These are phyloP conservation scores for Phytophthora capsici DNA, from an alignment of 352 stramenopile genomes.

Conservation along the genomic window DNA sequence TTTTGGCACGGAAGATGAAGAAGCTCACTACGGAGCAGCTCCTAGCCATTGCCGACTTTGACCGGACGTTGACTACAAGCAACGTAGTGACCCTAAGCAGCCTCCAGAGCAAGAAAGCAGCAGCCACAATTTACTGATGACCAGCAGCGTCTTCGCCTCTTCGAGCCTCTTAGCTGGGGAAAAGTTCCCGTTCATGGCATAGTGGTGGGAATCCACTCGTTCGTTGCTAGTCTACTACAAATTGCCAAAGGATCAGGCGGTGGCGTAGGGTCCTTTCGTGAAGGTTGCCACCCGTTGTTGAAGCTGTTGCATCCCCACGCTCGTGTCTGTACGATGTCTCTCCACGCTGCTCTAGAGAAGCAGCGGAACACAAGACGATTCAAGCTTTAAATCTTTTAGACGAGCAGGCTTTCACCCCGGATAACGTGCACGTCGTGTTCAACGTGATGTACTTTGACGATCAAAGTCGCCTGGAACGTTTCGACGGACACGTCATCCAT, in stretches of 20 bases:
- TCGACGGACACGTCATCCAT: no score
- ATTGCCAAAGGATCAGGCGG: constrained; percentile 46
- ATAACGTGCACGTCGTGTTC: no score
- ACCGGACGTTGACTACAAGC: constrained; percentile 67
- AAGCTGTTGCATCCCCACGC: constrained; percentile 50
- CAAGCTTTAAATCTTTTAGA: no score
- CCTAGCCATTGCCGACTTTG: constrained; percentile 78
- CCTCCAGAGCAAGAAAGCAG: constrained; percentile 30
- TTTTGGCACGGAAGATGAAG: constrained; percentile 59
- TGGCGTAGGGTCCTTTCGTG: constrained; percentile 37
- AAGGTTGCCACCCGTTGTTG: constrained; percentile 59
- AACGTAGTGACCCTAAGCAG: constrained; percentile 1
- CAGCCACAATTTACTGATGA: constrained; percentile 37
- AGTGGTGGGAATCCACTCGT: constrained; percentile 60
- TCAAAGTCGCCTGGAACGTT: no score
- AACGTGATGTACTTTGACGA: no score
- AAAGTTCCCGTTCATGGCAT: constrained; percentile 70
- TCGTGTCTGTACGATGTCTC: constrained; percentile 67
- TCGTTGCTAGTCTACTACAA: constrained; percentile 55
- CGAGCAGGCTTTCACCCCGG: no score
- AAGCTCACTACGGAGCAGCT: constrained; percentile 71
- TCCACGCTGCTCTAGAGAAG: constrained; percentile 53
- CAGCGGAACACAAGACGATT: no score
- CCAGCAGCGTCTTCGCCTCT: constrained; percentile 54
- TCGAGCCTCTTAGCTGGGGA: constrained; percentile 56